A percentile compares a stretch with the other conserved stretches of the same genome.
phyloP scores from a whole-genome alignment of 805 yeast genomes.

The Metschnikowia shivogae region DNA sequence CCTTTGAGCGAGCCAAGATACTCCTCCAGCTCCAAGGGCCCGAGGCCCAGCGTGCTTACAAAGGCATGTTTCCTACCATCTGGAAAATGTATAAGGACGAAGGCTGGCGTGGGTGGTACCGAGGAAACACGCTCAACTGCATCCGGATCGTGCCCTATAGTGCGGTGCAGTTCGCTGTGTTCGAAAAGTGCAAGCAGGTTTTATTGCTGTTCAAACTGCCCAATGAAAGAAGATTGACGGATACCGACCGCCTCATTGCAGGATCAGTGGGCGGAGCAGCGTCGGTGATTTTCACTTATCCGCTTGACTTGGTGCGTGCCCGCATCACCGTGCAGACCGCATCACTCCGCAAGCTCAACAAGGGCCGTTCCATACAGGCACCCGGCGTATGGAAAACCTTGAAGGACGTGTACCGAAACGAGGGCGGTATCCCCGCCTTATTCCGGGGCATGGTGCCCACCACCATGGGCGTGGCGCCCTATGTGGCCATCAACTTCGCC shows the following conservation, averaged over 20 bases:
- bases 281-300: conserved; percentile 82
- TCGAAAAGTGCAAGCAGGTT: conserved; percentile 54
- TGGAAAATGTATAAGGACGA: conserved; percentile 80
- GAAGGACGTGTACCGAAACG: conserved; percentile 56
- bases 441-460: conserved; percentile 91
- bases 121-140: conserved; percentile 92
- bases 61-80: conserved; percentile 76
- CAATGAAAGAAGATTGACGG: conserved; percentile 37
- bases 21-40: conserved; percentile 83
- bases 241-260: conserved; percentile 58
- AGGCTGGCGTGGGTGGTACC: conserved; percentile 83
- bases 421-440: conserved; percentile 77
- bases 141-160: conserved; percentile 87
- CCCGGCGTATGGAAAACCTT: conserved; percentile 69
- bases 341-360: conserved; percentile 43
- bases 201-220: conserved; percentile 23
- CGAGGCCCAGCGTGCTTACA: conserved; percentile 44
- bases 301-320: conserved; percentile 87
- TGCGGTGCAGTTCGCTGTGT: conserved; percentile 89
- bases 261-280: conserved; percentile 81
- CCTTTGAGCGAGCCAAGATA: conserved; percentile 92
- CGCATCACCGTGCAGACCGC: conserved; percentile 89
- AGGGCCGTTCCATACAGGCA: conserved; percentile 47
- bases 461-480: conserved; percentile 90
- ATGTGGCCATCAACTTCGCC: conserved; percentile 89